Base-by-base conservation (phyloP, 371 early-diverging fungal species). In the Actinomucor elegans region DNA sequence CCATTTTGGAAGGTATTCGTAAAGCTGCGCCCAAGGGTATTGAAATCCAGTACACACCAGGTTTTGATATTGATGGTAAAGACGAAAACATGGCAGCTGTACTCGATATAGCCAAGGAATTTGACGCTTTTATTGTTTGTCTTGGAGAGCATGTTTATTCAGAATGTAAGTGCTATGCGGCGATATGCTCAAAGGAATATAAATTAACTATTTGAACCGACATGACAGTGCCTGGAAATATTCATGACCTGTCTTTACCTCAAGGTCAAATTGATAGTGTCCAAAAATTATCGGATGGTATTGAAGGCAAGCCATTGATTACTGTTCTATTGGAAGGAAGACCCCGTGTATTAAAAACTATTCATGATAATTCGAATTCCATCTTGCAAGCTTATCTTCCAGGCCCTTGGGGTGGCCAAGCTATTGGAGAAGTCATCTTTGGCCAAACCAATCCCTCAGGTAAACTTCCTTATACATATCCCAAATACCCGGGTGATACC, bases 331-430 rank as follows among this genome's bases (percentile, higher is more conserved):
- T 83, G 3, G 74, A 80, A 40, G 85, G 84, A 14, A 78, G 87
- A 3, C 87, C 87, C 2, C 73, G 85, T 27, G 71, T 76, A 10
- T 49, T 87, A 2, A 51, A 67, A 21, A 67, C 73, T 5, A 59
- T 77, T 11, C 62, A 55, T 23, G 71, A 67, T 1, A 26, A 59
- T 0, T 81, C 80, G 7, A 58, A 69, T 23, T 80, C 81, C 1
- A 56, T 85, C 5, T 52, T 87, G 3, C 70, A 70, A 52, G 64
- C 80, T 0, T 81, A 80, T 32, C 54, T 83, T 31, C 86, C 87
- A 5, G 87, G 85, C 17, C 76, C 82, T 12, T 81, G 81, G 66
- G 84, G 75, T 27, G 87, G 85, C 36, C 56, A 59, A 26, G 81
- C 86, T 0, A 68, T 83, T 59, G 84, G 73, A 7, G 80, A 82